Evolutionary conservation across 805 yeast species (phyloP), one percentile per base, ranked within the genome.

Genomic region (Candida easanensis): DNA sequence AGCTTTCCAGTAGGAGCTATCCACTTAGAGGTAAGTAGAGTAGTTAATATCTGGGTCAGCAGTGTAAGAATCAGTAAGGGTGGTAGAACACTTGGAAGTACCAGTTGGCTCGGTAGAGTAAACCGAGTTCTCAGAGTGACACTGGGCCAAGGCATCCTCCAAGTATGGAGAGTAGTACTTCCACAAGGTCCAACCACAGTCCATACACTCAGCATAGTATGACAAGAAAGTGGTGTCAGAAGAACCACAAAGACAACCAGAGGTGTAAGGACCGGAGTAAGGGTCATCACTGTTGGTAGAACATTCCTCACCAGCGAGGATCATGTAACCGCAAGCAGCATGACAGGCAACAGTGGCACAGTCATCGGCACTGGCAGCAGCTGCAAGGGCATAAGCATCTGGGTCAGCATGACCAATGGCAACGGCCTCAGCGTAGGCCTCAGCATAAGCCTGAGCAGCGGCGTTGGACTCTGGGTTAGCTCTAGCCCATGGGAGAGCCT

Each of bases 101-200:
- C 66, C 67, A 23, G 66, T 62, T 47, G 66, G 65, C 10, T 50
- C 43, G 15, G 61, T 50, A 13, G 55, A 42, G 33, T 50, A 48
- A 14, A 19, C n/a, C 5, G 41, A 18, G 31, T 25, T 19, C 33
- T 23, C 36, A 10, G 52, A 38, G 20, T 38, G 40, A 48, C 65
- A 62, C n/a, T 38, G 55, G 13, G 36, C 50, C 37, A 62, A 45
- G 9, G 65, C 57, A 16, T 48, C 38, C 2, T 53, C 39, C 35
- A 64, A 46, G 52, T 46, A 62, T 0, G 41, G 18, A n/a, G 54
- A 52, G 48, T 63, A 63, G 49, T 62, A 58, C 18, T 51, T 39
- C 62, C 62, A 64, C 30, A 64, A 44, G 51, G 66, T 63, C 68
- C 66, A 63, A 31, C 68, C 69, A 52, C 69, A 64, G 31, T 60